Evolutionary conservation across 1,284 basidiomycete species (phyloP).

Genomic region (Trametes hirsuta): DNA sequence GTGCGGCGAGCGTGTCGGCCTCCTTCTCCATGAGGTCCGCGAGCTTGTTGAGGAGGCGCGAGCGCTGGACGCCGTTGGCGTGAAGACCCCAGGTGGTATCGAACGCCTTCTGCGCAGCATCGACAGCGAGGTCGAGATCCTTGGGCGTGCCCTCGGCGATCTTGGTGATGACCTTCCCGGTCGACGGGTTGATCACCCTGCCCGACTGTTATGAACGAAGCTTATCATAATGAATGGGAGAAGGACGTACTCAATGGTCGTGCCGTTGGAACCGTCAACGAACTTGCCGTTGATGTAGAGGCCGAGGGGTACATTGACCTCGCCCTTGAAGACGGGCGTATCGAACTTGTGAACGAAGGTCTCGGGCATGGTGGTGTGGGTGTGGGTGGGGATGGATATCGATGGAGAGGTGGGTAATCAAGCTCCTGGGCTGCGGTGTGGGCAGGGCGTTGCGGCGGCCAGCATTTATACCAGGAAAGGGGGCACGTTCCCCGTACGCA

Average conservation of each 20-base stretch:
- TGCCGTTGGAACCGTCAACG: conserved; percentile 65
- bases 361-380: conserved; percentile 36
- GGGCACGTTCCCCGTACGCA: neutral
- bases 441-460: neutral
- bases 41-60: conserved; percentile 69
- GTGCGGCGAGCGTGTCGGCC: conserved; percentile 72
- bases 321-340: conserved; percentile 70
- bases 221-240: neutral
- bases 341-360: conserved; percentile 64
- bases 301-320: conserved; percentile 70
- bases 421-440: neutral
- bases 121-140: conserved; percentile 81
- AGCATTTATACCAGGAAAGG: conserved; percentile 19
- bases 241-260: conserved; percentile 66
- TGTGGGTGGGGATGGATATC: neutral
- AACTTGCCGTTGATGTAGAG: conserved; percentile 87
- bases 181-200: conserved; percentile 84
- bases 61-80: conserved; percentile 62
- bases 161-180: conserved; percentile 68
- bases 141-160: conserved; percentile 69
- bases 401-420: neutral
- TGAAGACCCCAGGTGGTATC: conserved; percentile 77
- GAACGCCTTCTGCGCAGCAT: conserved; percentile 78
- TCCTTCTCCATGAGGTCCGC: conserved; percentile 76
- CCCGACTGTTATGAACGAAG: conserved; percentile 6